Evolutionary conservation across 1,284 basidiomycete species (phyloP), one percentile per base, ranked within the genome.

Genomic region (Apiotrichum brassicae): DNA sequence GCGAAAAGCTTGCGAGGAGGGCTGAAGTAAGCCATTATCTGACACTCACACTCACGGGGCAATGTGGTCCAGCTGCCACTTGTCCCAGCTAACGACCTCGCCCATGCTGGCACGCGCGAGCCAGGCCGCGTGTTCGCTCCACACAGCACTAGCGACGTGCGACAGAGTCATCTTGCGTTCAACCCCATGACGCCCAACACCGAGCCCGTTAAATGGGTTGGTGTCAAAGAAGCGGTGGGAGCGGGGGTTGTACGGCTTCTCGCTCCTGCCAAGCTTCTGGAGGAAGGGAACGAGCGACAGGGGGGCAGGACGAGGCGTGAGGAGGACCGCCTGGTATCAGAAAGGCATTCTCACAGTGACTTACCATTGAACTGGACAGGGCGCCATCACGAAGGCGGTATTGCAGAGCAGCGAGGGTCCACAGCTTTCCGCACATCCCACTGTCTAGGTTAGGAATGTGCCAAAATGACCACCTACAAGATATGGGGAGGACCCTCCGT

Each of bases 311-410:
- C 55, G 48, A 7, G 55, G 55, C 1, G 39, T 39, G 46, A 57
- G 55, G 25, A 53, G 45, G 11, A 53, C 38, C 12, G 55, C 55
- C 55, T 56, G 36, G 18, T 1, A 35, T 49, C 5, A 43, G 50
- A 7, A 16, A 11, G 2, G 6, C 1, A 3, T 16, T 2, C 8
- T 20, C 3, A 1, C 1, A 4, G 7, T 3, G 7, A 26, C 54
- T 25, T 20, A 57, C 55, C 24, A 53, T 51, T 3, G 51, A 53
- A 12, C 43, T 43, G 20, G 46, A 28, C 46, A 53, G 48, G 7
- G 55, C 26, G 2, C 55, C 55, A n/a, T 57, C 55, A n/a, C 55
- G 55, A 6, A 57, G 44, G 13, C 55, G 48, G 43, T 53, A 57
- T 14, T 51, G 42, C 19, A 53, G 45, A 0, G 55, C 55, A 0